These are phyloP conservation scores for Penicillium glabrum DNA, from an alignment of 2,329 filamentous ascomycete genomes.

Conservation along the genomic window DNA sequence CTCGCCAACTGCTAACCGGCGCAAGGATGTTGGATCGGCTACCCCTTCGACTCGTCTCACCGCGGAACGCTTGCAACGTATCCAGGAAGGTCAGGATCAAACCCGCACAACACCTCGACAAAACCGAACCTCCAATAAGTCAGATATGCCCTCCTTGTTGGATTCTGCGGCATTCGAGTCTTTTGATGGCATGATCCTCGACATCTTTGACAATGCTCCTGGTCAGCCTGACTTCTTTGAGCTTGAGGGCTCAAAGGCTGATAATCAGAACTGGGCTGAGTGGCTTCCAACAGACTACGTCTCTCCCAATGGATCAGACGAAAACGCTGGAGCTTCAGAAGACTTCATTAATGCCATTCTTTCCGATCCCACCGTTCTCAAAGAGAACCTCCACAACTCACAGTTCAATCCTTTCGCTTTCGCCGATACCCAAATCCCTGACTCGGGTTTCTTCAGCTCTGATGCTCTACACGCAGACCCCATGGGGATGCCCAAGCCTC, in stretches of 20 bases:
- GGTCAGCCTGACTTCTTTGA: conserved; percentile 29
- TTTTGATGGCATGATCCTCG: conserved; percentile 38
- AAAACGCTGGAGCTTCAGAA: conserved; percentile 21
- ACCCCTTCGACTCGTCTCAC: conserved; percentile 31
- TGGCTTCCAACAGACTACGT: conserved; percentile 39
- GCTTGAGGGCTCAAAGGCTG: conserved; percentile 26
- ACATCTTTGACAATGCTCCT: conserved; percentile 40
- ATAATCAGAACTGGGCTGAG: conserved; percentile 34
- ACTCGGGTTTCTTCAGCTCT: conserved; percentile 39
- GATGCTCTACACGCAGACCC: conserved; percentile 31
- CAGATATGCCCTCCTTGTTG: conserved; percentile 21
- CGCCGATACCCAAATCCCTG: conserved; percentile 29
- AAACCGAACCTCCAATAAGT: conserved; percentile 26
- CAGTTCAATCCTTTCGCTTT: conserved; percentile 34
- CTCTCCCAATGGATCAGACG: conserved; percentile 31
- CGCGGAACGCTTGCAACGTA: conserved; percentile 34
- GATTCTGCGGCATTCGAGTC: conserved; percentile 27
- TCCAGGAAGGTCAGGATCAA: conserved; percentile 29
- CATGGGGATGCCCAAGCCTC: conserved; percentile 22
- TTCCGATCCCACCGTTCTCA: conserved; percentile 33
- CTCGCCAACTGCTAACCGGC: conserved; percentile 32
- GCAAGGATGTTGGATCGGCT: conserved; percentile 20
- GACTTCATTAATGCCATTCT: conserved; percentile 39
- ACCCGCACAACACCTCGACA: conserved; percentile 21
- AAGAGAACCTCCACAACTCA: conserved; percentile 24